Evolutionary conservation across 768 basidiomycete genomes (phyloP).

Genomic region (Phanerochaete sordida): DNA sequence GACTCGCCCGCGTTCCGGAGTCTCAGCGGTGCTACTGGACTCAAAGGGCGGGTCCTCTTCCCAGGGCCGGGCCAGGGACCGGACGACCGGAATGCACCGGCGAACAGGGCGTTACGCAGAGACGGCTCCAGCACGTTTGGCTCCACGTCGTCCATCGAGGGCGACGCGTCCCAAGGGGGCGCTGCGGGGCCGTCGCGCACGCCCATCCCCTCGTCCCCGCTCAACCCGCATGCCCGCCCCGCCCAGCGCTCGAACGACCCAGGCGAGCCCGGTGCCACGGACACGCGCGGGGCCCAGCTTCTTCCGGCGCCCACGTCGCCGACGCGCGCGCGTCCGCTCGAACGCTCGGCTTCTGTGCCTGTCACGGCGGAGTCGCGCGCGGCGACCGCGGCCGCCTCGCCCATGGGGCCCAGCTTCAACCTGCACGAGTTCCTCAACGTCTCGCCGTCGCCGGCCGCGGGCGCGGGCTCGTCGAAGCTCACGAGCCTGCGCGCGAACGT

Average conservation of each 20-base stretch:
- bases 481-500: conserved; percentile 59
- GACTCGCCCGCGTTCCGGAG: conserved; percentile 57
- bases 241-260: conserved; percentile 28
- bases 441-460: conserved; percentile 51
- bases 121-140: conserved; percentile 40
- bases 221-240: conserved; percentile 15
- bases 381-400: conserved; percentile 32
- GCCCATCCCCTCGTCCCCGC: conserved; percentile 8
- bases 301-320: conserved; percentile 8
- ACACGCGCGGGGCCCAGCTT: conserved; percentile 17
- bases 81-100: conserved; percentile 13
- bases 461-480: conserved; percentile 26
- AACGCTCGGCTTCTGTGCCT: conserved; percentile 12
- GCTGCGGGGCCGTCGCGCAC: conserved; percentile 29
- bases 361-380: background rate
- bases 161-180: conserved; percentile 11
- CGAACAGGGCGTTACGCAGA: conserved; percentile 22
- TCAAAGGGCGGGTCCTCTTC: conserved; percentile 72
- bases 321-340: conserved; percentile 1
- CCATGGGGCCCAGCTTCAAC: conserved; percentile 48
- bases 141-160: conserved; percentile 34
- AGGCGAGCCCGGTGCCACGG: conserved; percentile 19
- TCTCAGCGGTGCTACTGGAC: conserved; percentile 45
- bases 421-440: conserved; percentile 72
- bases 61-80: conserved; percentile 28